These are phyloP conservation scores for Debaryomyces singareniensis DNA, from an alignment of 1,139 yeast genomes.

Conservation along the genomic window DNA sequence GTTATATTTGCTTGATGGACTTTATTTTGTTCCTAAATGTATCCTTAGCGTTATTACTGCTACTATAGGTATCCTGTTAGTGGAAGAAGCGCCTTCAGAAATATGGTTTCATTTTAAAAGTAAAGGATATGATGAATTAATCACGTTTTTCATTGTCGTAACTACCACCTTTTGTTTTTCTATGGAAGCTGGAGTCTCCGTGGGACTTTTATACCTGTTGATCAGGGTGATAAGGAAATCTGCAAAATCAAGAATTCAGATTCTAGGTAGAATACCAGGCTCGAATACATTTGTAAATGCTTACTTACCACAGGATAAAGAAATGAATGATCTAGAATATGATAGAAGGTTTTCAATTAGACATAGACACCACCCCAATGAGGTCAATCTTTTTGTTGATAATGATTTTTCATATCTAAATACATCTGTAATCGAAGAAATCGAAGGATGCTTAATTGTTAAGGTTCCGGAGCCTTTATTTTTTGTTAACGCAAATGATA, in stretches of 20 bases:
- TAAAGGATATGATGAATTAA: conserved; percentile 69
- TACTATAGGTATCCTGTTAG: conserved; percentile 67
- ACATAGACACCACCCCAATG: conserved; percentile 5
- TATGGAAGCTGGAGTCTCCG: conserved; percentile 81
- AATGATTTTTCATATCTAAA: conserved; percentile 32
- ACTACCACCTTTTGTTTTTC: conserved; percentile 72
- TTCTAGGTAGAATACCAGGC: conserved; percentile 76
- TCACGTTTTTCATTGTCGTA: conserved; percentile 69
- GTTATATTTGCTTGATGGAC: conserved; percentile 50
- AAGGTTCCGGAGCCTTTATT: conserved; percentile 91
- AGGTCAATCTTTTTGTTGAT: conserved; percentile 30
- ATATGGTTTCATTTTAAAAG: conserved; percentile 67
- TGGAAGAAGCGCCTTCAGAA: conserved; percentile 87
- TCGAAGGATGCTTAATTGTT: conserved; percentile 81
- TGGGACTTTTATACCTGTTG: conserved; percentile 77
- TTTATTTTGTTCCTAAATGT: conserved; percentile 75
- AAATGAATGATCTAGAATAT: not conserved
- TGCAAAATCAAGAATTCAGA: conserved; percentile 83
- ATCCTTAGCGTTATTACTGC: conserved; percentile 78
- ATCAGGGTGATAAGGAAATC: conserved; percentile 80
- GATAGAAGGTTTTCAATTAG: not conserved
- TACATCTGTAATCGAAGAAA: conserved; percentile 51
- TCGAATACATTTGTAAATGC: conserved; percentile 75
- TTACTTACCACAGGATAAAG: conserved; percentile 34
- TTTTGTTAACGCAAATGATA: conserved; percentile 83